Base-by-base conservation (phyloP, 2,329 filamentous ascomycete species). In the Colletotrichum orbiculare region DNA sequence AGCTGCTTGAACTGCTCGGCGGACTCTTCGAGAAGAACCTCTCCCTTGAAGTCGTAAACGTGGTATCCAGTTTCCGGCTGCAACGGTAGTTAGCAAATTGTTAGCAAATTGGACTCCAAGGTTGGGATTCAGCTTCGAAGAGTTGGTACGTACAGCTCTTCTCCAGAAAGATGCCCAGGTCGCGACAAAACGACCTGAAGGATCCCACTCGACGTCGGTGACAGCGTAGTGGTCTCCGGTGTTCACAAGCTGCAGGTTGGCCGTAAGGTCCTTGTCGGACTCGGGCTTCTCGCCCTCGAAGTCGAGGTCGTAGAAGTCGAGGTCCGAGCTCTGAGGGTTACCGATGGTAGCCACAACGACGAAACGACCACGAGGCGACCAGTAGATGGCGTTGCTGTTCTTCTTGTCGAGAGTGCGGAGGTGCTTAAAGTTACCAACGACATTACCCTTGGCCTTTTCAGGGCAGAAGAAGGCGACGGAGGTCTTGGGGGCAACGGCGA, bases 21-120 rank as follows among this genome's bases (percentile, higher is more conserved):
- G 55, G 89, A 90, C 79, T 97, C 93, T 81, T 99, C 96, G 64
- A 94, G 90, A 59, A 99, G 88, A 59, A 91, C 87, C 72, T 92
- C 90, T 69, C 96, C 96, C 78, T 90, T 92, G 87, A 99, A 99
- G 77, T 97, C 94, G 86, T 97, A 98, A 67, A 99, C 83, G 79
- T 98, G 95, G 85, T 97, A 99, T 69, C 96, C 96, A 77, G 98
- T 99, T 85, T 99, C 96, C 93, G 98, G 97, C 93, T 97, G 75
- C 53, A 39, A 39, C 37, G 7, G 53, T 4, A 5, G 1, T 56
- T 8, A 61, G 52, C 42, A 39, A 0, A 8, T 47, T 12, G 1
- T 56, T 8, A 61, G 52, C 42, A 39, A 0, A 8, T 47, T 12
- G 15, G 54, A 53, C 45, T 33, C 9, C 53, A 35, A 25, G 37